phyloP scores from a whole-genome alignment of 768 basidiomycete genomes.

The Pholiota conissans region DNA sequence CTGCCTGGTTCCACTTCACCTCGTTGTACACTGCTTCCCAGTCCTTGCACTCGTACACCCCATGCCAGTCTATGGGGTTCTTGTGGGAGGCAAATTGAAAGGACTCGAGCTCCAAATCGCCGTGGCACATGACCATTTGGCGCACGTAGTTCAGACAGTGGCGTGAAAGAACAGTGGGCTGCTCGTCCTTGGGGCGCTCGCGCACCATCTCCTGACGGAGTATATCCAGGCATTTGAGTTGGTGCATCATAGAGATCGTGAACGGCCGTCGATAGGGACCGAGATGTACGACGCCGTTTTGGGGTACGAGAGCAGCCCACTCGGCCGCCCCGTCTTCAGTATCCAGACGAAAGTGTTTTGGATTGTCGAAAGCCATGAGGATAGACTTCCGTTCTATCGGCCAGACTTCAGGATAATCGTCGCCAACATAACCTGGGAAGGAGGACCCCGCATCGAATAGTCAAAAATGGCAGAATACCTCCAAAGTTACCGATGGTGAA shows the following conservation, averaged over 20 bases:
- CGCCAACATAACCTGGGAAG: slow-evolving; percentile 27
- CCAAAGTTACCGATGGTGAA: background rate
- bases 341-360: slow-evolving; percentile 29
- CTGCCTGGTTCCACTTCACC: slow-evolving; percentile 26
- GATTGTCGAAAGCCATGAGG: slow-evolving; percentile 33
- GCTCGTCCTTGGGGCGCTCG: slow-evolving; percentile 10
- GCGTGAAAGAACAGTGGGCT: slow-evolving; percentile 23
- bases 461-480: background rate
- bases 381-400: slow-evolving; percentile 29
- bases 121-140: slow-evolving; percentile 34
- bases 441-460: background rate
- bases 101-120: slow-evolving; percentile 30
- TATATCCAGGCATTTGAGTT: slow-evolving; percentile 35
- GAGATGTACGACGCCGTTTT: slow-evolving; percentile 30
- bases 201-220: slow-evolving; percentile 30
- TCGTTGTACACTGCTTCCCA: slow-evolving; percentile 33
- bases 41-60: slow-evolving; percentile 33
- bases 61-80: slow-evolving; percentile 29
- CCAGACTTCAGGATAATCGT: slow-evolving; percentile 33
- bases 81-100: slow-evolving; percentile 32
- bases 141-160: slow-evolving; percentile 35
- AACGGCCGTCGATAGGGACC: slow-evolving; percentile 30
- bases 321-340: slow-evolving; percentile 26
- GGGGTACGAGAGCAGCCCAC: slow-evolving; percentile 31
- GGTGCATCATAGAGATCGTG: slow-evolving; percentile 36